Evolutionary conservation across 352 stramenopile species (phyloP).

Genomic region (Phytophthora palmivora): DNA sequence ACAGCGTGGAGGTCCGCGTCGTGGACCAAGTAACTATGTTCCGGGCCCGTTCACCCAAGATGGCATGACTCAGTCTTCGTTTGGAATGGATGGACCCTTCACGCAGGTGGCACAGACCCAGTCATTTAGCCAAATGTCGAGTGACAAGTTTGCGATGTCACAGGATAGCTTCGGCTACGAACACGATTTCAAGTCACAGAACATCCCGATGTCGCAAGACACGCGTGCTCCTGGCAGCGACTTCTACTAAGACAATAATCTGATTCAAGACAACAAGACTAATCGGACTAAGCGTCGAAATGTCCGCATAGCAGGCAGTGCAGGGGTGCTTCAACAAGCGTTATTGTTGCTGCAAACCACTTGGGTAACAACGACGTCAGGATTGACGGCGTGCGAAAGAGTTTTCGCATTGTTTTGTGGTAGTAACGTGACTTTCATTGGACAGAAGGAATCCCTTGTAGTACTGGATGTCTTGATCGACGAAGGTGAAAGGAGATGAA

Average conservation of each 20-base stretch:
- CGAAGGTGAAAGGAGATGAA: conserved; percentile 1
- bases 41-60: conserved; percentile 78
- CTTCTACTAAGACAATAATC: conserved; percentile 67
- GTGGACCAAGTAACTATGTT: conserved; percentile 41
- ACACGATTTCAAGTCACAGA: conserved; percentile 87
- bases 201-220: conserved; percentile 85
- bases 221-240: conserved; percentile 50
- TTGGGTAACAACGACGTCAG: neutral
- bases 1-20: conserved; percentile 35
- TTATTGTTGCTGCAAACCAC: neutral
- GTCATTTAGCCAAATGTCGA: conserved; percentile 86
- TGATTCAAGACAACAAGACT: conserved; percentile 9
- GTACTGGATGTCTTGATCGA: neutral
- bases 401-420: neutral
- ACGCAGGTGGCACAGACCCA: conserved; percentile 84
- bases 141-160: conserved; percentile 85
- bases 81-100: conserved; percentile 77
- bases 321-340: conserved; percentile 1
- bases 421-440: neutral
- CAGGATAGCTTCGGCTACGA: conserved; percentile 85
- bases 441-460: neutral
- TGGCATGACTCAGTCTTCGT: conserved; percentile 66
- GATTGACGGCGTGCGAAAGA: no score
- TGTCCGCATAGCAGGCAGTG: neutral
- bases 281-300: conserved; percentile 1